Percentiles rank a stretch among this genome's conserved stretches.
phyloP scores from a whole-genome alignment of 1,139 yeast genomes.

The Hansenula lynferdii region DNA sequence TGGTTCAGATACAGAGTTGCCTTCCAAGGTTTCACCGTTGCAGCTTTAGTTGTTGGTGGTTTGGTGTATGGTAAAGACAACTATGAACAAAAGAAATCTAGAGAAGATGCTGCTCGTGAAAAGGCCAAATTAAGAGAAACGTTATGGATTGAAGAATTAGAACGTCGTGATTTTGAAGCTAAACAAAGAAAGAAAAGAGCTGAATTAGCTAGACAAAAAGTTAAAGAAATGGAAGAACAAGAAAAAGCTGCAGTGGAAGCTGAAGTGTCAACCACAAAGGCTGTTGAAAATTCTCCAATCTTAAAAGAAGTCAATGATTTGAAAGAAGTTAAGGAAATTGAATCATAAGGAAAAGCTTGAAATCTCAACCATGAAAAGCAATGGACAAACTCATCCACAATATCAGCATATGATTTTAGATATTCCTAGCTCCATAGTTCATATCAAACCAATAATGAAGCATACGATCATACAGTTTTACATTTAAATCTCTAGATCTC shows the following conservation, averaged over 20 bases:
- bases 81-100: slow-evolving; percentile 36
- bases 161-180: slow-evolving; percentile 73
- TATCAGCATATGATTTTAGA: no score
- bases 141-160: slow-evolving; percentile 89
- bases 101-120: slow-evolving; percentile 58
- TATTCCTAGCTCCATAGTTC: no score
- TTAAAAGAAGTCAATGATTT: neutral
- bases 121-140: slow-evolving; percentile 82
- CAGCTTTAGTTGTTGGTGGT: slow-evolving; percentile 81
- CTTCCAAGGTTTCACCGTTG: slow-evolving; percentile 75
- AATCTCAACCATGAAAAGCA: no score
- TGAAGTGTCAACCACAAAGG: no score
- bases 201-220: slow-evolving; percentile 37
- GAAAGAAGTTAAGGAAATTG: neutral
- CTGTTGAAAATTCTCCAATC: neutral
- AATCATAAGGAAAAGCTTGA: no score
- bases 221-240: slow-evolving; percentile 26
- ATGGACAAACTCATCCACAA: no score
- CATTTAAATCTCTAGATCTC: no score
- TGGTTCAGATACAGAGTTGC: slow-evolving; percentile 91
- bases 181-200: slow-evolving; percentile 60
- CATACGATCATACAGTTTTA: no score
- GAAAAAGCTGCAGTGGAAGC: neutral
- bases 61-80: slow-evolving; percentile 45
- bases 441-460: no score